phyloP scores from a whole-genome alignment of 352 stramenopile genomes.

The Thraustochytrium sp. region DNA sequence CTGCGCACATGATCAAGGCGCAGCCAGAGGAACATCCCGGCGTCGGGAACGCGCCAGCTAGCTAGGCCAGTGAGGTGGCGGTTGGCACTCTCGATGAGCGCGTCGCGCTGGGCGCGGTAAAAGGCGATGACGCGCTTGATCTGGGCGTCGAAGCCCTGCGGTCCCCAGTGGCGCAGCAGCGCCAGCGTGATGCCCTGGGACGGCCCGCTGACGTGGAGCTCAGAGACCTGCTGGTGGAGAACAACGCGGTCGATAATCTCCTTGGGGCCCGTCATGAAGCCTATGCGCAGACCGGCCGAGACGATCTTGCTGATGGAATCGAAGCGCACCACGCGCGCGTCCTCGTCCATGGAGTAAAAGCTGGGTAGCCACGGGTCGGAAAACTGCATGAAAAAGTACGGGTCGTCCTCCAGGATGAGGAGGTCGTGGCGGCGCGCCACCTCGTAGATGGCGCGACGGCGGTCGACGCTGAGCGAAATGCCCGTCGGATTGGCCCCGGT shows the following conservation, averaged over 20 bases:
- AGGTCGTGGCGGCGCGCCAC: conserved; percentile 55
- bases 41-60: conserved; percentile 50
- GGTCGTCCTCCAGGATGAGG: conserved; percentile 61
- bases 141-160: conserved; percentile 52
- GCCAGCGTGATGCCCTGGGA: conserved; percentile 55
- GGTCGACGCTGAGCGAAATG: conserved; percentile 51
- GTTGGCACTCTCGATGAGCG: conserved; percentile 50
- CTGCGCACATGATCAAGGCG: conserved; percentile 51
- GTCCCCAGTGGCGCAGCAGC: conserved; percentile 53
- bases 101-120: conserved; percentile 53
- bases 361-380: not conserved
- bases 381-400: conserved; percentile 60
- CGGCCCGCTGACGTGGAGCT: conserved; percentile 56
- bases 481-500: conserved; percentile 59
- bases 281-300: conserved; percentile 55
- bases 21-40: conserved; percentile 62
- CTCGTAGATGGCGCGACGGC: conserved; percentile 54
- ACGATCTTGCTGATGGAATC: conserved; percentile 61
- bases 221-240: conserved; percentile 56
- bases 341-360: conserved; percentile 56
- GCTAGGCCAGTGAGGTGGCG: conserved; percentile 52
- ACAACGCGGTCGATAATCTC: conserved; percentile 54
- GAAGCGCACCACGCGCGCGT: conserved; percentile 58
- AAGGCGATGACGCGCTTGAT: conserved; percentile 51
- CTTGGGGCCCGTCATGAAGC: conserved; percentile 56